phyloP scores from a whole-genome alignment of 2,329 filamentous ascomycete genomes.

The Apiospora koreana region DNA sequence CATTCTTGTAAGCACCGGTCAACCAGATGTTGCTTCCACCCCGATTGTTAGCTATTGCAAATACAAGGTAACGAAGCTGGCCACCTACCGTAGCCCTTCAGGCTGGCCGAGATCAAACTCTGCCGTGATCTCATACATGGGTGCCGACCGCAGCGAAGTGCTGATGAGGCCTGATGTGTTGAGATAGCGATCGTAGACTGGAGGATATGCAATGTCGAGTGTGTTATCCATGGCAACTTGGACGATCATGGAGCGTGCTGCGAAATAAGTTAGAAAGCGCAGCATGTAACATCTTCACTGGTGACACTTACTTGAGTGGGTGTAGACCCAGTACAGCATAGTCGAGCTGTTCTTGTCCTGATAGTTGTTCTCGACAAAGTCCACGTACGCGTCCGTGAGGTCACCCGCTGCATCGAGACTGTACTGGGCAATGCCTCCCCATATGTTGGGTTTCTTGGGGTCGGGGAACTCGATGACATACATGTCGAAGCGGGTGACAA shows the following conservation, averaged over 20 bases:
- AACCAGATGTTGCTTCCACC: constrained; percentile 32
- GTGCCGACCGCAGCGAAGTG: constrained; percentile 29
- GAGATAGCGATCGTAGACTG: not conserved
- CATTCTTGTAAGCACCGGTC: constrained; percentile 30
- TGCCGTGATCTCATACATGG: constrained; percentile 29
- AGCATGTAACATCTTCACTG: too few relatives aligned
- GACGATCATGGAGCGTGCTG: not conserved
- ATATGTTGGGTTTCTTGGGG: constrained; percentile 12
- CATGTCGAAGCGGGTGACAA: constrained; percentile 34
- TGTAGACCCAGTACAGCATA: constrained; percentile 20
- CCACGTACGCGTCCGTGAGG: constrained; percentile 20
- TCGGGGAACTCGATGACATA: constrained; percentile 17
- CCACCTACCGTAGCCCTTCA: constrained; percentile 21
- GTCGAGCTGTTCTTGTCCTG: constrained; percentile 18
- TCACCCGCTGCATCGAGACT: constrained; percentile 5
- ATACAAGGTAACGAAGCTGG: too few relatives aligned
- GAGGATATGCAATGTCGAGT: not conserved
- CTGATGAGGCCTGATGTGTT: constrained; percentile 22
- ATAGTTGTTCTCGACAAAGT: constrained; percentile 18
- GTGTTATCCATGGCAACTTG: not conserved
- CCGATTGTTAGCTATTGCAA: not conserved
- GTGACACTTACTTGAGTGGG: not conserved
- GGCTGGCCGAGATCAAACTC: constrained; percentile 34
- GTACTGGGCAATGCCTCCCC: constrained; percentile 22
- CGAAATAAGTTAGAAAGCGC: not conserved